Conservation (phyloP, 2,329 filamentous ascomycete species). For the Daldinia sp. region DNA sequence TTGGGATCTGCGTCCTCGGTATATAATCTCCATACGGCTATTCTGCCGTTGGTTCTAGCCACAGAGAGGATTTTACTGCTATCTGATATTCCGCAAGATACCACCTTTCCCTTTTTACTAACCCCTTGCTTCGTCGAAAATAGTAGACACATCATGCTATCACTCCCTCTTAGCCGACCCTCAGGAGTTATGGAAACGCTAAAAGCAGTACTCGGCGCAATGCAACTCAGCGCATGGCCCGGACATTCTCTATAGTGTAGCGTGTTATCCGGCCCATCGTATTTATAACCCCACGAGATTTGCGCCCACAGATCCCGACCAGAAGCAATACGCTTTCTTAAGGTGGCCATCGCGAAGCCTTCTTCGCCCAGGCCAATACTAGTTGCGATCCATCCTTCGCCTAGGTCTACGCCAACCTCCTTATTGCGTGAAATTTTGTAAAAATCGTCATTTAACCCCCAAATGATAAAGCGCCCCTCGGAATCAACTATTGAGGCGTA, state of each 20-base stretch:
- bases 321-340: neutral
- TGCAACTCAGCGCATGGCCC: neutral
- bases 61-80: constrained; percentile 1
- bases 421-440: neutral
- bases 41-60: neutral
- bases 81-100: constrained; percentile 1
- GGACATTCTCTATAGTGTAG: neutral
- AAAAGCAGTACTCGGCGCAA: constrained; percentile 1
- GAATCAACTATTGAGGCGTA: neutral
- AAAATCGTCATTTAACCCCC: neutral
- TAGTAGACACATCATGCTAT: neutral
- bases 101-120: constrained; percentile 1
- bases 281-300: constrained; percentile 6
- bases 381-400: neutral
- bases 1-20: neutral
- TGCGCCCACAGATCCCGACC: neutral
- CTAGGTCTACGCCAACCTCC: neutral
- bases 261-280: neutral
- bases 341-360: neutral
- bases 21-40: constrained; percentile 4
- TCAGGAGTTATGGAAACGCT: neutral
- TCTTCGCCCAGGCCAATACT: neutral
- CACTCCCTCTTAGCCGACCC: neutral
- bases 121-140: neutral
- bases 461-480: neutral